Evolutionary conservation across 2,329 filamentous ascomycete genomes (phyloP), one percentile per base, ranked within the genome.

Genomic region (Nigrograna mackinnonii): DNA sequence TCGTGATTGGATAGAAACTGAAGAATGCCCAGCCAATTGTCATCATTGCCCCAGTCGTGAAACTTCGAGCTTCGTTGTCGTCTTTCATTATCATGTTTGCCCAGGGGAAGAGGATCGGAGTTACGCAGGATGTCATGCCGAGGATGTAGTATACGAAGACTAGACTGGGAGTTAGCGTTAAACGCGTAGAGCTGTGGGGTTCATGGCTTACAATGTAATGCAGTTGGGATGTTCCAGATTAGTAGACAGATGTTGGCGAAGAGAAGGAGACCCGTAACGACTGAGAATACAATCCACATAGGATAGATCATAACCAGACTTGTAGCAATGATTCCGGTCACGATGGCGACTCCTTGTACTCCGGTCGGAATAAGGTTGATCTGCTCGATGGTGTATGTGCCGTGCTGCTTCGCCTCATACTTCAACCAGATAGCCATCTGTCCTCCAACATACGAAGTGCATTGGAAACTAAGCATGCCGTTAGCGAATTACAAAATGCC

Each of bases 361-460:
- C 70, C 74, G 0, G 77, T 79, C 0, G 77, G 77, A 2, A 79
- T 68, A 11, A 73, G 65, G 55, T 79, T 79, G 44, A 78, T 71
- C 43, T 79, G 69, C 0, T 69, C 67, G 0, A 79, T 66, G 0
- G 72, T 71, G 52, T 75, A 79, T 20, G 55, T 52, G 22, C 55
- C 50, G 16, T 55, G 48, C 39, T 62, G 64, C 2, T 43, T 50
- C 5, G 69, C 69, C 20, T 76, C 71, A 1, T 69, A 67, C 44
- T 78, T 78, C 28, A 79, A 68, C 77, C 77, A 79, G 11, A 79
- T 67, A 21, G 71, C 76, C 76, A 79, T 79, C 41, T 79, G 78
- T 1, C 60, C 55, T 3, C 61, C 50, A 0, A 74, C 74, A 43
- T 79, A 79, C 0, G 64, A 66, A 0, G 70, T 69, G 5, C 52